Evolutionary conservation across 2,329 filamentous ascomycete species (phyloP).

Genomic region (Aspergillus aculeatus): DNA sequence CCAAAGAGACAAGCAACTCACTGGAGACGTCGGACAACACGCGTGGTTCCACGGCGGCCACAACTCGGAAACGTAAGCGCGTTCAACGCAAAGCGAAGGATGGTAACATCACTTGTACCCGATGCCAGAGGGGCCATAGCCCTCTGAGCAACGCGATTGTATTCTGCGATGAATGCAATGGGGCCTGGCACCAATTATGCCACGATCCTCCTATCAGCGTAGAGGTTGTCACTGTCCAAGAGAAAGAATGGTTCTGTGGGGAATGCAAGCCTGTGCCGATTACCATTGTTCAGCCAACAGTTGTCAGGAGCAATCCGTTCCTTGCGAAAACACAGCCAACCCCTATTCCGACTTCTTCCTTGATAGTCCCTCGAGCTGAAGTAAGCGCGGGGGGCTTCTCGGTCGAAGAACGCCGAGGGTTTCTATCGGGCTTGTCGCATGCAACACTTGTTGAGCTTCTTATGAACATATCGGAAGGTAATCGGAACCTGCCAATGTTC

Average conservation of each 20-base stretch:
- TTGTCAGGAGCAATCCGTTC: constrained; percentile 31
- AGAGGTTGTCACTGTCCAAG: constrained; percentile 64
- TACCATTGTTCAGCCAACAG: constrained; percentile 41
- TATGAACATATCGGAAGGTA: constrained; percentile 58
- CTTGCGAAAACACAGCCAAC: constrained; percentile 2
- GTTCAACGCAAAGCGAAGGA: constrained; percentile 46
- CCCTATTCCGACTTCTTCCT: constrained; percentile 15
- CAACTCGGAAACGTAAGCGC: constrained; percentile 58
- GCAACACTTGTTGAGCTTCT: constrained; percentile 64
- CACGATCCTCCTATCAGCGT: constrained; percentile 74
- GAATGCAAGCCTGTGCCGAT: constrained; percentile 57
- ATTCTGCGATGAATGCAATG: constrained; percentile 79
- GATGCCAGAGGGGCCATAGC: constrained; percentile 70
- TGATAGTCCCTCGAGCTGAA: constrained; percentile 21
- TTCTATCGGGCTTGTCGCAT: constrained; percentile 62
- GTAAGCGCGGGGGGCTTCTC: constrained; percentile 32
- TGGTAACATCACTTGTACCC: constrained; percentile 60
- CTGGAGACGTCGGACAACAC: constrained; percentile 10
- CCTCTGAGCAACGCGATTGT: constrained; percentile 76
- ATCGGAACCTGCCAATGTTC: constrained; percentile 68
- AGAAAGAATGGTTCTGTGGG: constrained; percentile 69
- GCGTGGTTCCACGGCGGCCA: constrained; percentile 14
- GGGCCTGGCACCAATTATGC: constrained; percentile 77
- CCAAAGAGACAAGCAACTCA: constrained; percentile 19
- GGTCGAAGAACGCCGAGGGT: constrained; percentile 56